Percentiles rank a stretch among this genome's conserved stretches.
Evolutionary conservation across 75 land plant genomes (phyloP).

Genomic region (Pinus taeda): DNA sequence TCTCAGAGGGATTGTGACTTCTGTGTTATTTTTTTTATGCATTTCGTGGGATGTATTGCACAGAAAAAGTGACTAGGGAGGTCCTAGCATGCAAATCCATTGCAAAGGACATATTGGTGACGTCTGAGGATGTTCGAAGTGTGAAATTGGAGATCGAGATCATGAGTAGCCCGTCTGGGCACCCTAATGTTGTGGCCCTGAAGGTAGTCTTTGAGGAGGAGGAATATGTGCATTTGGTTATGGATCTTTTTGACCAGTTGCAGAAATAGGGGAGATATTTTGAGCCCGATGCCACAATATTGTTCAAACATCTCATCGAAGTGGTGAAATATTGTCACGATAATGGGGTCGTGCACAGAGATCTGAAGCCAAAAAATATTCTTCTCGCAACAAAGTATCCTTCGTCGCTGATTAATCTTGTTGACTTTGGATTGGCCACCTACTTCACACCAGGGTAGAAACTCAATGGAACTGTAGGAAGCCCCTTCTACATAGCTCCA

Average conservation of each 20-base stretch:
- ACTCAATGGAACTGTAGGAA: no score
- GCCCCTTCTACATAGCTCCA: no score
- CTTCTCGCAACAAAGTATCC: slow-evolving; percentile 48
- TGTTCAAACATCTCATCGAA: slow-evolving; percentile 60
- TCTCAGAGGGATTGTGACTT: no score
- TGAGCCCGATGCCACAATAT: slow-evolving; percentile 53
- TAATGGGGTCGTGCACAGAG: no score
- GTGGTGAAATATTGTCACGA: slow-evolving; percentile 19
- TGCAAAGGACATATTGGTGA: slow-evolving; percentile 20
- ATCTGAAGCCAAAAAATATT: slow-evolving; percentile 16
- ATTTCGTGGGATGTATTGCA: slow-evolving; percentile 16
- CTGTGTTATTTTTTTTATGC: no score
- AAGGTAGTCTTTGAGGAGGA: no score
- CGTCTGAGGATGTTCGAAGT: slow-evolving; percentile 40
- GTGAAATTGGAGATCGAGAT: no score
- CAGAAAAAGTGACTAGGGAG: slow-evolving; percentile 51
- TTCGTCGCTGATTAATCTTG: slow-evolving; percentile 71
- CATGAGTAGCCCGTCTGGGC: no score
- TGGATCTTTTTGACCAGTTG: slow-evolving; percentile 36
- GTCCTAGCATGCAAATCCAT: slow-evolving; percentile 57
- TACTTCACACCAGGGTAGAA: slow-evolving; percentile 56
- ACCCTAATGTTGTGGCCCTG: no score
- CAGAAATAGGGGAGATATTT: slow-evolving; percentile 7
- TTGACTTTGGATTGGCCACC: slow-evolving; percentile 84
- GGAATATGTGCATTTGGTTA: no score